These are phyloP conservation scores for Trichosporon sp. DNA, from an alignment of 1,284 basidiomycete genomes.

Conservation along the genomic window DNA sequence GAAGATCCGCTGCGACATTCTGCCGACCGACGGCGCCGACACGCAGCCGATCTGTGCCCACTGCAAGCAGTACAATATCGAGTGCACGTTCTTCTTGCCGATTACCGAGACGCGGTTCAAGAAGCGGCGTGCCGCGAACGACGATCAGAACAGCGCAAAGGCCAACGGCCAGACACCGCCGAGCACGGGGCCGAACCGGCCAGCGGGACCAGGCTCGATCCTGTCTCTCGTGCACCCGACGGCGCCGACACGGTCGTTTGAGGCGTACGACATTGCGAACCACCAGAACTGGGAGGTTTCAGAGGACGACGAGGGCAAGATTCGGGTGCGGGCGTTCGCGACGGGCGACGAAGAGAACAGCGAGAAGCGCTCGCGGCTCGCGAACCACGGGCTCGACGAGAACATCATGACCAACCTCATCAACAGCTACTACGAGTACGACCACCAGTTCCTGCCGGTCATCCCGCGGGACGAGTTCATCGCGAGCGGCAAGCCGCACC, in stretches of 20 bases:
- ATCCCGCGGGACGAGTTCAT: slow-evolving; percentile 84
- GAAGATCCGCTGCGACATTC: slow-evolving; percentile 66
- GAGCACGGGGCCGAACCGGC: not conserved
- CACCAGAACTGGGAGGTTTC: slow-evolving; percentile 79
- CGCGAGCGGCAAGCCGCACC: slow-evolving; percentile 50
- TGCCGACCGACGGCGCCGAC: slow-evolving; percentile 24
- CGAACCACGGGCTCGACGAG: slow-evolving; percentile 53
- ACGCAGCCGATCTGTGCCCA: slow-evolving; percentile 43
- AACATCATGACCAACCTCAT: slow-evolving; percentile 74
- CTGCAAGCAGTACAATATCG: slow-evolving; percentile 69
- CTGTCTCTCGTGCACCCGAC: slow-evolving; percentile 83
- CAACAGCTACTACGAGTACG: slow-evolving; percentile 83
- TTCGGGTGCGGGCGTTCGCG: slow-evolving; percentile 56
- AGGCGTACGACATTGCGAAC: slow-evolving; percentile 78
- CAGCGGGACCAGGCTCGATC: slow-evolving; percentile 49
- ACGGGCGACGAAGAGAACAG: not conserved
- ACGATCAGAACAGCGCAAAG: slow-evolving; percentile 12
- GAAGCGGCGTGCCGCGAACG: slow-evolving; percentile 75
- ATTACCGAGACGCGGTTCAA: slow-evolving; percentile 98
- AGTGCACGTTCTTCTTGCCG: slow-evolving; percentile 94
- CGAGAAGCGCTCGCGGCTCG: slow-evolving; percentile 12
- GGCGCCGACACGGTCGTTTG: slow-evolving; percentile 74
- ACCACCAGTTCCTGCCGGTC: slow-evolving; percentile 80
- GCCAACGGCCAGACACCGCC: not conserved
- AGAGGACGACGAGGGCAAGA: slow-evolving; percentile 74